A percentile compares a stretch with the other conserved stretches of the same genome.
These are phyloP conservation scores for Casaregolazyma suthepensis DNA, from an alignment of 1,139 yeast species.

Conservation along the genomic window DNA sequence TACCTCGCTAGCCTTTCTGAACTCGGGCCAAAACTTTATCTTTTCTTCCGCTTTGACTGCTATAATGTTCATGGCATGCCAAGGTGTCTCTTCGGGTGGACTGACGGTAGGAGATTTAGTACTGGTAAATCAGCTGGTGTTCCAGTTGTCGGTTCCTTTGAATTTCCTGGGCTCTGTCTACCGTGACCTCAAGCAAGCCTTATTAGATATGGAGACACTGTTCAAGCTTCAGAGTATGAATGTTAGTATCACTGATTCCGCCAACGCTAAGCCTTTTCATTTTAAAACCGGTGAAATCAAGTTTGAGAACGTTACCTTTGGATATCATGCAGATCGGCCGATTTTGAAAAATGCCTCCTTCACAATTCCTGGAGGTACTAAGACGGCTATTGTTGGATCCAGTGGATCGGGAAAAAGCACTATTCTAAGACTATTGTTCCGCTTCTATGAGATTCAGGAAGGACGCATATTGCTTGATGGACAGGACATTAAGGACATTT, in stretches of 20 bases:
- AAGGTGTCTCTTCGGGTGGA: constrained; percentile 76
- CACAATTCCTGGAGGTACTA: constrained; percentile 83
- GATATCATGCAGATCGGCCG: constrained; percentile 83
- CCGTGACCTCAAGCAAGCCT: constrained; percentile 86
- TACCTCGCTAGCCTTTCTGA: constrained; percentile 82
- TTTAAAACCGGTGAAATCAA: constrained; percentile 62
- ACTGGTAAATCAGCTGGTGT: constrained; percentile 90
- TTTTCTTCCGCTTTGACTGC: constrained; percentile 89
- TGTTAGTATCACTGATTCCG: constrained; percentile 55
- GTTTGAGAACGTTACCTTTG: constrained; percentile 90
- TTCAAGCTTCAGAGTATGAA: constrained; percentile 56
- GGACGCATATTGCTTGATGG: constrained; percentile 87
- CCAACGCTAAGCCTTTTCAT: constrained; percentile 54
- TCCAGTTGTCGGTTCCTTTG: constrained; percentile 89
- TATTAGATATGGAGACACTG: constrained; percentile 26
- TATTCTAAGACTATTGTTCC: constrained; percentile 69
- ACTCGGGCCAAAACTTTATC: constrained; percentile 87
- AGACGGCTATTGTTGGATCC: constrained; percentile 92
- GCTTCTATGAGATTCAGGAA: constrained; percentile 77
- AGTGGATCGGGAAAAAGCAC: constrained; percentile 96
- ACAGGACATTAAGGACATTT: constrained; percentile 74
- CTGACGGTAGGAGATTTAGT: constrained; percentile 94
- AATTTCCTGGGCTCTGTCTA: constrained; percentile 94
- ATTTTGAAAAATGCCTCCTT: constrained; percentile 77
- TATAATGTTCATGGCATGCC: constrained; percentile 99